Base-by-base conservation (phyloP, 2,329 filamentous ascomycete species). In the Cryphonectria japonica region DNA sequence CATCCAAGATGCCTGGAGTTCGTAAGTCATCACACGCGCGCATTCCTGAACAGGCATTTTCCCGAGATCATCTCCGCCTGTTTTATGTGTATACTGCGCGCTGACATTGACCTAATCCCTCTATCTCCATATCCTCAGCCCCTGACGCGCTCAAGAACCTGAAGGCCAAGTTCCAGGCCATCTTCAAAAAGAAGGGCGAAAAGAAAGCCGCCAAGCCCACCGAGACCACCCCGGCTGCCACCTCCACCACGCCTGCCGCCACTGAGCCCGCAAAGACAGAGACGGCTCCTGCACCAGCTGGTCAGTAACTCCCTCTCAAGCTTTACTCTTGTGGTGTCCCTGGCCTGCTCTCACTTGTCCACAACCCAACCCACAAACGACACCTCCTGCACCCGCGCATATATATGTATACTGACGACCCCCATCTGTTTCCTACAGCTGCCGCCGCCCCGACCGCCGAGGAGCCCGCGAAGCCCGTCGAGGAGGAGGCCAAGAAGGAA, bases 141-240 rank as follows among this genome's bases (percentile, higher is more conserved):
- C 79, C 82, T 66, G 80, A 83, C 74, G 84, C 86, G 46, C 80
- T 88, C 72, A 84, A 85, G 77, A 87, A 87, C 80, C 75, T 88
- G 75, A 87, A 86, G 84, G 81, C 79, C 77, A 88, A 87, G 84
- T 77, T 89, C 77, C 86, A 85, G 83, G 80, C 81, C 74, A 79
- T 82, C 79, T 85, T 87, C 81, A 85, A 84, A 80, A 86, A 84
- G 79, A 85, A 82, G 80, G 68, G 80, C 62, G 79, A 83, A 75
- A 80, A 80, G 75, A 61, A 73, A 37, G 71, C 71, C 22, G 73
- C 73, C n/a, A 66, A 75, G 29, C 73, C 76, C 34, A 70, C 75
- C 43, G 79, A 75, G 46, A 73, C 75, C 54, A 78, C 79, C 61
- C 73, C 79, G 41, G 78, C 76, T 7, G 77, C 75, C 26, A 26